These are phyloP conservation scores for Arachis monticola DNA, from an alignment of 331 rosid species.

Conservation along the genomic window DNA sequence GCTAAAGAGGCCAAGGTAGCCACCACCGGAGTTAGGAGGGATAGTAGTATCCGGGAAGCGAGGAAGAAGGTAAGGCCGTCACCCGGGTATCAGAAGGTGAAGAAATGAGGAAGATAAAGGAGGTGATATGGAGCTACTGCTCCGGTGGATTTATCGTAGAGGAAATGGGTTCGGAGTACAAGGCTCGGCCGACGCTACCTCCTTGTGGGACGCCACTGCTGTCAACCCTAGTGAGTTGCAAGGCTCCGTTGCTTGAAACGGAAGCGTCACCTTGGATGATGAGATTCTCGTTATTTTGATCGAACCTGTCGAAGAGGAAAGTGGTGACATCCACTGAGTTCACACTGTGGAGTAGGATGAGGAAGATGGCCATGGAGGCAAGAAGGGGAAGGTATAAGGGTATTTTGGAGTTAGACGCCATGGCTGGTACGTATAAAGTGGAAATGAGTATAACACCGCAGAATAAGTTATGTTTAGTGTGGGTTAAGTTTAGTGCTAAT, in stretches of 20 bases:
- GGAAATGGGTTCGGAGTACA: background rate
- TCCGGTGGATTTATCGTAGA: background rate
- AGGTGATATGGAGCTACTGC: background rate
- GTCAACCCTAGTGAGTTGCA: background rate
- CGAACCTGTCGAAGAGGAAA: background rate
- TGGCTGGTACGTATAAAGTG: background rate
- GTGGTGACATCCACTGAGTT: background rate
- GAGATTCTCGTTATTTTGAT: background rate
- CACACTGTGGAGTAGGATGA: background rate
- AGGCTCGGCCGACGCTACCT: background rate
- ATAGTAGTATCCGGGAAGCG: background rate
- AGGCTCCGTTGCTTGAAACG: background rate
- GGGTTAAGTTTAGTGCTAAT: background rate
- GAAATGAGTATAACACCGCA: too few species aligned
- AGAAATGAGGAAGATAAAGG: background rate
- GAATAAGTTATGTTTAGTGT: background rate
- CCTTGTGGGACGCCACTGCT: background rate
- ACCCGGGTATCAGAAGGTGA: background rate
- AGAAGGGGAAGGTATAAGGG: background rate
- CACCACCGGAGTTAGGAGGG: background rate
- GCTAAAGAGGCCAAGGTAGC: background rate
- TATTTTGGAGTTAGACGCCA: background rate
- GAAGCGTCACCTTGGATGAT: background rate
- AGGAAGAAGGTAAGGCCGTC: slow-evolving; percentile 13
- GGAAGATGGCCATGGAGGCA: background rate